These are phyloP conservation scores for Thoreauomyces humboldtii DNA, from an alignment of 192 early-diverging fungal species.

Conservation along the genomic window DNA sequence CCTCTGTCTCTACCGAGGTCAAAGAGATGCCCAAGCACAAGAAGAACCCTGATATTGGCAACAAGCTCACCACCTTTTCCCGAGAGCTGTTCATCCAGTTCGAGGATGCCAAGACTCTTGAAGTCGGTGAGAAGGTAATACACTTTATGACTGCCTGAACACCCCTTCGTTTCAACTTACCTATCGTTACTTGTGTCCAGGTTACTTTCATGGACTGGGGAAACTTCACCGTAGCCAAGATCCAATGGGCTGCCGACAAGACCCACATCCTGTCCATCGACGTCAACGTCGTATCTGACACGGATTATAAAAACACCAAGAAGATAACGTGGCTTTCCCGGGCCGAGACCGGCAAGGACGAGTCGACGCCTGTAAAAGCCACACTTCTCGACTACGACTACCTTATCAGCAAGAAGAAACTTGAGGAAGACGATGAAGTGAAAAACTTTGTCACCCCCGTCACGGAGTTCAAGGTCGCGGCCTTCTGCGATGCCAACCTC, in stretches of 20 bases:
- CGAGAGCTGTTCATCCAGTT: slow-evolving; percentile 78
- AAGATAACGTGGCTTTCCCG: slow-evolving; percentile 92
- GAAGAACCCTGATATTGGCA: slow-evolving; percentile 92
- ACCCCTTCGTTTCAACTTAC: not conserved
- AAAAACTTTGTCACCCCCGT: slow-evolving; percentile 78
- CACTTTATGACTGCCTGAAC: slow-evolving; percentile 25
- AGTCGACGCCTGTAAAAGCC: slow-evolving; percentile 60
- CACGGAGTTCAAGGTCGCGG: slow-evolving; percentile 72
- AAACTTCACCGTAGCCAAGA: slow-evolving; percentile 82
- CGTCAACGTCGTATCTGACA: slow-evolving; percentile 79
- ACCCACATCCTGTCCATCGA: slow-evolving; percentile 57
- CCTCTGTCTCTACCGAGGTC: slow-evolving; percentile 48
- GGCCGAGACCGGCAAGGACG: slow-evolving; percentile 43
- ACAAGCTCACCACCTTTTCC: slow-evolving; percentile 79
- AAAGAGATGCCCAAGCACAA: slow-evolving; percentile 86
- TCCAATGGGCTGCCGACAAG: slow-evolving; percentile 56
- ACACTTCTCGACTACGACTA: slow-evolving; percentile 92
- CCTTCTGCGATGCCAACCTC: slow-evolving; percentile 49
- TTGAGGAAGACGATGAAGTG: slow-evolving; percentile 88
- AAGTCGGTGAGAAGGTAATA: slow-evolving; percentile 86
- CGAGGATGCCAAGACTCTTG: slow-evolving; percentile 80
- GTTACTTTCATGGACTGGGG: slow-evolving; percentile 99
- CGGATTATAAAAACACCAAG: slow-evolving; percentile 98
- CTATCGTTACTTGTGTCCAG: too few species aligned
- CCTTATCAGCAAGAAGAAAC: slow-evolving; percentile 95